Base-by-base conservation (phyloP, 257 asterid genomes). In the Linaria vulgaris region DNA sequence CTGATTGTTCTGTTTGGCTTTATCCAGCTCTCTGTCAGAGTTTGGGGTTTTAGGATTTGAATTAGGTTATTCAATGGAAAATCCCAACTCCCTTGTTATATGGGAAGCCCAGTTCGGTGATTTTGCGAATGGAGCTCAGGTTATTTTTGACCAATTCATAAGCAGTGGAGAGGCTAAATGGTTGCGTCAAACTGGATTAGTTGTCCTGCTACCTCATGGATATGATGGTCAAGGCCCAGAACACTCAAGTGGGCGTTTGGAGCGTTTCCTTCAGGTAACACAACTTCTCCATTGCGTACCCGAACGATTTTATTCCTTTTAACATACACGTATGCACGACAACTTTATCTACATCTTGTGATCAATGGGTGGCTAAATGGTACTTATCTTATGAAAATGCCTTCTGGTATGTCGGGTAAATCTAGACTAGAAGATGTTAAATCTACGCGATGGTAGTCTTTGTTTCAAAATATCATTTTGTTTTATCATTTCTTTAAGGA, bases 51-150 rank as follows among this genome's bases (percentile, higher is more conserved):
- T 91, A 75, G 98, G 96, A 50, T 91, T 91, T 78, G 96, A 91
- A 75, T 65, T 91, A 71, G 98, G 98, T 67, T 91, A 91, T 74
- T 88, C 98, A 2, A 91, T 91, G 98, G 98, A 91, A 78, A 91
- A 88, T 69, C 96, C 98, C 54, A 91, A 91, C 74, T 86, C 96
- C 51, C 77, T 91, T 79, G 96, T 91, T 14, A 59, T 91, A 45
- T 91, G 98, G 98, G 96, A 91, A 86, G 98, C 98, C 57, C 98
- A 91, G 67, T 88, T 91, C 64, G 98, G 98, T 69, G 98, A 91
- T 78, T 91, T 91, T 62, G 60, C 98, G 21, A 88, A 91, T 64
- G 96, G 95, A 34, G 94, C 98, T 62, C 98, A 91, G 77, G 98
- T 91, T 67, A 88, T 88, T 59, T 84, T 91, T 76, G 98, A 91